Base-by-base conservation (phyloP, 1,284 basidiomycete genomes). In the Leccinum variabile region DNA sequence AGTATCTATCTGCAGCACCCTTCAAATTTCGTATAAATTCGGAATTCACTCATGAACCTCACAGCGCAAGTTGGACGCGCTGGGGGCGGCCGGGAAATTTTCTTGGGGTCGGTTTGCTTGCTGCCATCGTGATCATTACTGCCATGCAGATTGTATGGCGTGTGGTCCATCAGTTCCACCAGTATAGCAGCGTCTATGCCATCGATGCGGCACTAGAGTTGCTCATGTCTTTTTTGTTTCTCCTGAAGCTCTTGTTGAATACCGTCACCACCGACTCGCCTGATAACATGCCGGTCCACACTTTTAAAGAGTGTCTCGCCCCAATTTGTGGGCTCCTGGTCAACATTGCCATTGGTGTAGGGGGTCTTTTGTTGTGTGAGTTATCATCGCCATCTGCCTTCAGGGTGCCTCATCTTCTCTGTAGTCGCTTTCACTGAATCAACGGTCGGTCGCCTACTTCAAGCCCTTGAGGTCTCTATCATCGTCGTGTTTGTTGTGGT, bases 351-450 rank as follows among this genome's bases (percentile, higher is more conserved):
- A 73, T 89, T 44, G 84, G 80, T 16, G 74, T 88, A 37, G 87
- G 84, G 22, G 83, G 86, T 66, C 72, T 89, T 37, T 67, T 85
- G n/a, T 69, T 73, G 53, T 84, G 90, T 91, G 68, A 78, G 89
- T 81, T 18, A 22, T 41, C 28, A 4, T 30, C 25, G 11, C 14
- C 39, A 32, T 57, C 54, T 28, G 39, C 33, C 28, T 53, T 46
- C 57, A 56, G 59, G 33, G 63, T 32, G 60, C 61, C 66, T 67
- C 25, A 70, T 44, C 60, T 44, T 41, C 59, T 62, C 33, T 33
- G 8, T 64, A 91, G 89, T 87, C 69, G 75, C 80, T 61, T 90
- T 91, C 69, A 84, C 89, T 2, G 90, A 91, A 72, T 84, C 84
- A 10, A 79, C 81, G 8, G 75, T 89, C 5, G 90, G 89, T n/a